Base-by-base conservation (phyloP, 1,284 basidiomycete genomes). In the Moniliophthora roreri region DNA sequence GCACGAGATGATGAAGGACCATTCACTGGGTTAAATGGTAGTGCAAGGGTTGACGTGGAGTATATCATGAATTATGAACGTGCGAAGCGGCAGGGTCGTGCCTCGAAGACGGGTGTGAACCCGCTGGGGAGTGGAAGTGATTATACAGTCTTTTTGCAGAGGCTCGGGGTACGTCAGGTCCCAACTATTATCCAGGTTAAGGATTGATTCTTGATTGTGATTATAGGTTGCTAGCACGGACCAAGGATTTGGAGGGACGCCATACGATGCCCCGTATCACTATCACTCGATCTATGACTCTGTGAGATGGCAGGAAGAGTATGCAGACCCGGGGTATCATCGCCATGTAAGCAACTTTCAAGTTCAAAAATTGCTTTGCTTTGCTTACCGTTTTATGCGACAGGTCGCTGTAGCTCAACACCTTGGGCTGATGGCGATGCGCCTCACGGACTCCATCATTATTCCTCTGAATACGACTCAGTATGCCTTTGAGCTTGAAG, bases 241-340 rank as follows among this genome's bases (percentile, higher is more conserved):
- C 56, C 67, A 73, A 63, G 71, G 73, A 20, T 78, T 79, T 40
- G 62, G 61, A 6, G 34, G 26, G 60, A 80, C 83, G 11, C 68
- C 66, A 1, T 69, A 67, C 38, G 88, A 91, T 63, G 77, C 91
- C 4, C 78, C 81, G 4, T 91, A 91, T 63, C 89, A 91, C 65
- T 91, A 90, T 62, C 85, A 89, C 63, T 88, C 86, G 18, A 81
- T 92, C 57, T 94, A 89, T 66, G 92, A 94, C 67, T 82, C 79
- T 28, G 81, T 86, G 62, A 71, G 73, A 48, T 94, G 87, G 85
- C 85, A 90, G 68, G 83, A 88, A 60, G 68, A 74, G 26, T 93
- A 84, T 62, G 89, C 79, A 35, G 91, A 94, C 66, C 85, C 87
- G 15, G 83, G 80, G 3, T 93, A 92, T 73, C 69, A 81, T 61